Evolutionary conservation across 176 grass and related monocot species (phyloP).

Genomic region (bread wheat (Triticum aestivum)): IWGSC_CS_RefSeq_v2.1 NC_057812.1:444748526-444749025

Average conservation of each 20-base stretch:
- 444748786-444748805: no score
- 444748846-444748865: neutral
- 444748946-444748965: neutral
- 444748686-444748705: no score
- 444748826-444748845: slow-evolving; percentile 13
- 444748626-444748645: no score
- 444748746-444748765: no score
- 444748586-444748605: slow-evolving; percentile 15
- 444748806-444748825: slow-evolving; percentile 1
- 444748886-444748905: slow-evolving; percentile 36
- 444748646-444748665: no score
- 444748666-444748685: no score
- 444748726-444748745: no score
- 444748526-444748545: slow-evolving; percentile 23
- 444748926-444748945: slow-evolving; percentile 32
- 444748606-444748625: neutral
- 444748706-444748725: no score
- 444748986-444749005: slow-evolving; percentile 37
- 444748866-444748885: slow-evolving; percentile 14
- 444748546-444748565: slow-evolving; percentile 38
- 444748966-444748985: slow-evolving; percentile 27
- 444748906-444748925: slow-evolving; percentile 18
- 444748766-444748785: no score
- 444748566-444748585: slow-evolving; percentile 43
- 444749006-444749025: slow-evolving; percentile 26